These are phyloP conservation scores for Exidia glandulosa DNA, from an alignment of 768 basidiomycete species.

Conservation along the genomic window DNA sequence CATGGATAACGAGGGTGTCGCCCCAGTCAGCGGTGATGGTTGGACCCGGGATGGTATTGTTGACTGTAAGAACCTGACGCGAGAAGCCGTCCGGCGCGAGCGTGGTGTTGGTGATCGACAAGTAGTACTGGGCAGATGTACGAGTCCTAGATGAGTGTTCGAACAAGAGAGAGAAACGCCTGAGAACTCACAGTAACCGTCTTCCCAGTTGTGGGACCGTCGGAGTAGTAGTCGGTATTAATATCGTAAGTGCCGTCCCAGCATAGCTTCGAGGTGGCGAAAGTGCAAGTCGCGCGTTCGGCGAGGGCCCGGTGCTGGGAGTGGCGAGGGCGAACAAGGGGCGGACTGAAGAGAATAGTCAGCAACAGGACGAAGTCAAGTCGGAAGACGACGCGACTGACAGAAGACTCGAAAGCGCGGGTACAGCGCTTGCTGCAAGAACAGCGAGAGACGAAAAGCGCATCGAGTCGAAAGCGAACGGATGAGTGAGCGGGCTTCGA, in stretches of 20 bases:
- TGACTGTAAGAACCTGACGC: background rate
- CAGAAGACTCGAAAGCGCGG: too few species aligned
- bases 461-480: too few species aligned
- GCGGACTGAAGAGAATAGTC: background rate
- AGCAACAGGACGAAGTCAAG: too few species aligned
- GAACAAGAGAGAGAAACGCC: background rate
- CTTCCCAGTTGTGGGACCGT: background rate
- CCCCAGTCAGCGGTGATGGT: background rate
- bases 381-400: too few species aligned
- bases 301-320: background rate
- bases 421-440: too few species aligned
- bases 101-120: background rate
- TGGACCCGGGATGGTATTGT: background rate
- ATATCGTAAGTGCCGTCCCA: background rate
- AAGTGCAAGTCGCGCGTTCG: background rate
- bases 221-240: background rate
- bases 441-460: too few species aligned
- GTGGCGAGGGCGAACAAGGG: background rate
- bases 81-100: constrained; percentile 4
- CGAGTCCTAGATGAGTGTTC: background rate
- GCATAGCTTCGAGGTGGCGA: background rate
- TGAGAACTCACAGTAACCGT: background rate
- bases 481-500: too few species aligned
- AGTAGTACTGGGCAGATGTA: background rate
- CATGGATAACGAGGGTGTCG: background rate